Evolutionary conservation across 179 eudicot genomes (phyloP), one percentile per base, ranked within the genome.

Genomic region (Spinacia oleracea): DNA sequence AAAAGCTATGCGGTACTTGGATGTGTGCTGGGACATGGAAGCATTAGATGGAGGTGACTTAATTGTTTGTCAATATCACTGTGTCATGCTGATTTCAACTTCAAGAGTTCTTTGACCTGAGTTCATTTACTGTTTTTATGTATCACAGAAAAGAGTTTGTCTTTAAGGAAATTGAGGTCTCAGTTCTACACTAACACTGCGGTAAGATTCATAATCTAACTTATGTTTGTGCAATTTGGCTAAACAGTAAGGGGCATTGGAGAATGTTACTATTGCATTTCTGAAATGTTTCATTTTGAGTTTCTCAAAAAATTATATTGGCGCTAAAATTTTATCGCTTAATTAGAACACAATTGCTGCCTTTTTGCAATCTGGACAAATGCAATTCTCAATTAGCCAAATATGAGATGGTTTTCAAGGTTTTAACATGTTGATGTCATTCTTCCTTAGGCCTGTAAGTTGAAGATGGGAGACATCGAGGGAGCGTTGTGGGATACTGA

Each of bases 21-120:
- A 92, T 80, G 67, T 83, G 12, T 89, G 97, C 84, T 92, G 94
- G 92, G 90, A 87, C 38, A 84, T 78, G 81, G 85, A 86, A 18
- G 84, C 86, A 7, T 74, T 91, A 73, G 90, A 87, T 74, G 84
- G 72, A 79, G 89, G 89, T 84, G 51, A 74, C 51, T 43, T 27
- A 79, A 74, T 40, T 63, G 68, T 48, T 48, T 16, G 29, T 81
- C 50, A 29, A 40, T 73, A 38, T 51, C 55, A 59, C 31, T 32
- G 34, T 50, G 63, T 35, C 69, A 73, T 60, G 15, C 31, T 80
- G 31, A 2, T 65, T 58, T 21, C n/a, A 38, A 4, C 23, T 59
- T 77, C 5, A 25, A 18, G 27, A n/a, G 56, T 20, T 58, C 31
- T 42, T 69, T 18, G 18, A 53, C 50, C 75, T 83, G 70, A 73